Percentiles rank a stretch among this genome's conserved stretches.
Conservation (phyloP, 345 rosid genomes). For the Schrenkiella parvula region DNA sequence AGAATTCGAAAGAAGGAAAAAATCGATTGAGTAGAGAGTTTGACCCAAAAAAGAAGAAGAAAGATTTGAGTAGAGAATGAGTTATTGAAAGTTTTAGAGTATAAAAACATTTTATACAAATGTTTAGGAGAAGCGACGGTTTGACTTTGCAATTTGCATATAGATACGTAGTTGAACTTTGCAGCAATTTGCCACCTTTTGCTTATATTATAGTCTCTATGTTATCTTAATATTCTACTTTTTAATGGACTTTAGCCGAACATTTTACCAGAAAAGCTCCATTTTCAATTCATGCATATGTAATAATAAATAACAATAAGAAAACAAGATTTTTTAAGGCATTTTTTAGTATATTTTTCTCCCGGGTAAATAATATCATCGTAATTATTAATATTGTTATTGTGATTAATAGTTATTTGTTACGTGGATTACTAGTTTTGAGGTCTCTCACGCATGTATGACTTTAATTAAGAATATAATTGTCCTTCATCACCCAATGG, state of each 20-base stretch:
- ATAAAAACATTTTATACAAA: slow-evolving; percentile 6
- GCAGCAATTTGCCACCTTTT: slow-evolving; percentile 39
- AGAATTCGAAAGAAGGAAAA: slow-evolving; percentile 17
- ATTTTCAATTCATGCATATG: background rate
- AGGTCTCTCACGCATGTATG: slow-evolving; percentile 32
- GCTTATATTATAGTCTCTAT: slow-evolving; percentile 2
- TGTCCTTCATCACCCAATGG: background rate
- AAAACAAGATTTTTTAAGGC: background rate
- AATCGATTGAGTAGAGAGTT: background rate
- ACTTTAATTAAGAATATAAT: background rate
- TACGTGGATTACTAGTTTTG: slow-evolving; percentile 16
- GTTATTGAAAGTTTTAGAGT: slow-evolving; percentile 8
- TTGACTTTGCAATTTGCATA: slow-evolving; percentile 52
- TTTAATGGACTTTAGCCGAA: slow-evolving; percentile 56
- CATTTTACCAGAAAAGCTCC: slow-evolving; percentile 24
- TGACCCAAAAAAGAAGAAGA: too few relatives aligned
- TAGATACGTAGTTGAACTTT: slow-evolving; percentile 45
- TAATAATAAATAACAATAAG: background rate
- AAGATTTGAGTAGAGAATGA: slow-evolving; percentile 34
- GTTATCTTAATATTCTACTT: slow-evolving; percentile 2
- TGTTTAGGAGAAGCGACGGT: slow-evolving; percentile 25
- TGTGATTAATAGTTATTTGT: background rate
- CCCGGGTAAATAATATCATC: background rate
- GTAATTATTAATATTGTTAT: background rate
- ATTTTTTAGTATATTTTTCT: background rate